Evolutionary conservation across 2,329 filamentous ascomycete genomes (phyloP), one percentile per base, ranked within the genome.

Genomic region (Clarireedia hainanense): DNA sequence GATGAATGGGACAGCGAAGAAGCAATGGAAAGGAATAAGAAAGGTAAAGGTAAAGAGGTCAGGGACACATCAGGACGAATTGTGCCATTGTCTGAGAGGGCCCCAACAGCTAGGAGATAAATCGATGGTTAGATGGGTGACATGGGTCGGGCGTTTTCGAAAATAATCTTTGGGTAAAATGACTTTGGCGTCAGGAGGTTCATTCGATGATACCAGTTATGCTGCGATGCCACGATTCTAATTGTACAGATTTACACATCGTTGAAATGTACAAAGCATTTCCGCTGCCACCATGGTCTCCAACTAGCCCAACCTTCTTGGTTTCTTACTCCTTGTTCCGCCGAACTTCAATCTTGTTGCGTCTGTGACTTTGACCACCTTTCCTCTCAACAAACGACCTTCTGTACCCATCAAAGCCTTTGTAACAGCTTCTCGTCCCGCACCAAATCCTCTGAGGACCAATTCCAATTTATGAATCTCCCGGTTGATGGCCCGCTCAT

Each of bases 321-420:
- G 86, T 70, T 85, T 89, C 71, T 80, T 81, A 76, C 90, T 92
- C 73, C 91, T 88, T 40, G 88, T 89, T 68, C 94, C 95, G 74
- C 91, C 94, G 77, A 97, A 96, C 78, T 99, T 99, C 72, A 97
- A 73, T 67, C 87, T 87, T 55, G 92, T 97, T 42, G 83, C 79
- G 74, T 99, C 94, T 34, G 88, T 84, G 59, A 99, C 87, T 64
- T 84, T 85, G 43, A 83, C 76, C 62, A 99, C 88, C 75, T 88
- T 84, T 34, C 80, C 76, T 63, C 90, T 81, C 62, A 97, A 73
- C 65, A 83, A 71, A 68, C 82, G 84, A 56, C 94, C 94, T 71
- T 99, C 92, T 23, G 79, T 84, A 37, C 92, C 91, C 72, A 99
- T 74, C 57, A 99, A 74, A 5, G 91, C 88, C 79, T 97, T 99